Percentiles rank a stretch among this genome's conserved stretches.
Evolutionary conservation across 768 basidiomycete genomes (phyloP).

Genomic region (Saitozyma podzolica): DNA sequence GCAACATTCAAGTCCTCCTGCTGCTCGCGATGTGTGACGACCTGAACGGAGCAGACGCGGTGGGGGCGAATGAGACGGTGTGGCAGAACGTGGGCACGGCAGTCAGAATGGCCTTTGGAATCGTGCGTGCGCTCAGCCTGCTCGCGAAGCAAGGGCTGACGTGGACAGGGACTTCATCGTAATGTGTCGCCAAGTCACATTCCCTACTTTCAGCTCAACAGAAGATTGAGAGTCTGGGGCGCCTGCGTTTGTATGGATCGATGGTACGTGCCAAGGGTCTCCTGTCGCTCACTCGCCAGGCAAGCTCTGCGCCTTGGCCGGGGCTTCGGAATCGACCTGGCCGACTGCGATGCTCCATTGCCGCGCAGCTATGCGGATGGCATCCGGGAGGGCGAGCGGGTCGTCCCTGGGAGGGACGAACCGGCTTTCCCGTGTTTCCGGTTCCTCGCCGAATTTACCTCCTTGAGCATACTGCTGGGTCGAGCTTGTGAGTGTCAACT

Average conservation of each 20-base stretch:
- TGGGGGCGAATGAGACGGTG: not conserved
- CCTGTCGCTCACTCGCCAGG: constrained; percentile 6
- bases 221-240: constrained; percentile 28
- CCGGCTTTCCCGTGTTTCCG: constrained; percentile 26
- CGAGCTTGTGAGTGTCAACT: constrained; percentile 14
- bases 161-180: constrained; percentile 20
- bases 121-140: constrained; percentile 11
- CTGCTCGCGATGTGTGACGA: constrained; percentile 22
- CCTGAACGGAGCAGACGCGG: constrained; percentile 8
- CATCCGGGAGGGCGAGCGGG: constrained; percentile 14
- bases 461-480: constrained; percentile 20
- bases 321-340: constrained; percentile 17
- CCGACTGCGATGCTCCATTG: constrained; percentile 19
- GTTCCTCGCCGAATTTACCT: constrained; percentile 19
- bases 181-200: constrained; percentile 16
- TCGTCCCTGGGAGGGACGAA: constrained; percentile 1
- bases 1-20: constrained; percentile 19
- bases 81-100: constrained; percentile 22
- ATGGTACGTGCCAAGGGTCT: constrained; percentile 13
- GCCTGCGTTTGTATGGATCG: constrained; percentile 25
- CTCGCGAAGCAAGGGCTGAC: not conserved
- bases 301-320: constrained; percentile 17
- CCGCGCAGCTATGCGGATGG: constrained; percentile 23
- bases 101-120: constrained; percentile 12
- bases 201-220: constrained; percentile 21